Percentiles rank a stretch among this genome's conserved stretches.
These are phyloP conservation scores for Cocos nucifera DNA, from an alignment of 176 grass and related monocot species.

Conservation along the genomic window DNA sequence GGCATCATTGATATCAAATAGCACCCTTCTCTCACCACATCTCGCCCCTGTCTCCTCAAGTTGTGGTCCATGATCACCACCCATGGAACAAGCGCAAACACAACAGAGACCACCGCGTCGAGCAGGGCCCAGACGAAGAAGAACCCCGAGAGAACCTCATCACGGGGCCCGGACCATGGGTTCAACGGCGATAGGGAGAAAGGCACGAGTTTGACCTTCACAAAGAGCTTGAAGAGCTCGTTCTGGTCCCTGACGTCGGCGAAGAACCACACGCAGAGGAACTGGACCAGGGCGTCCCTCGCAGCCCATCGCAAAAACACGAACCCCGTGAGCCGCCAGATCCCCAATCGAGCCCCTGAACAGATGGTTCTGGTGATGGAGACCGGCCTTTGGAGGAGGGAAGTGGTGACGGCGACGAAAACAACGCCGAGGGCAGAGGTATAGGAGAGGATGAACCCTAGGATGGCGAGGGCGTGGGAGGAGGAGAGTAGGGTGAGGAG, in stretches of 20 bases:
- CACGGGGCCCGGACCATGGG: slow-evolving; percentile 40
- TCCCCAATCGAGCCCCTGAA: slow-evolving; percentile 28
- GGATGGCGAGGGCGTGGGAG: slow-evolving; percentile 51
- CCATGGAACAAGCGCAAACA: slow-evolving; percentile 87
- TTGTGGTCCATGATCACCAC: slow-evolving; percentile 76
- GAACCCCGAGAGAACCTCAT: slow-evolving; percentile 48
- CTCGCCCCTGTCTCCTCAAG: slow-evolving; percentile 36
- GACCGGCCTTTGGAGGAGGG: slow-evolving; percentile 26
- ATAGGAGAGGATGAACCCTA: slow-evolving; percentile 58
- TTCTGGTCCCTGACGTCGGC: slow-evolving; percentile 55
- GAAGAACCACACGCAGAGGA: slow-evolving; percentile 77
- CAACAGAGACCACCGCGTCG: slow-evolving; percentile 52
- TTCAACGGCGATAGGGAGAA: slow-evolving; percentile 52
- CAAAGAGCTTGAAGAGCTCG: slow-evolving; percentile 73
- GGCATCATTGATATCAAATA: slow-evolving; percentile 69
- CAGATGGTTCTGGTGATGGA: slow-evolving; percentile 25
- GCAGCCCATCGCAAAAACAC: slow-evolving; percentile 71
- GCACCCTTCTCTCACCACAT: slow-evolving; percentile 84
- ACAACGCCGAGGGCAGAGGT: slow-evolving; percentile 49
- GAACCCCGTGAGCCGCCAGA: slow-evolving; percentile 41
- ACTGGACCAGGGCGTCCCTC: slow-evolving; percentile 59
- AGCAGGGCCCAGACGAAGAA: slow-evolving; percentile 70
- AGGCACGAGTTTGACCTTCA: slow-evolving; percentile 68
- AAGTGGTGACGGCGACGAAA: slow-evolving; percentile 40
- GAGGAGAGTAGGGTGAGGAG: slow-evolving; percentile 60